Conservation (phyloP, 2,329 filamentous ascomycete genomes). For the Hypoxylon sp. region DNA sequence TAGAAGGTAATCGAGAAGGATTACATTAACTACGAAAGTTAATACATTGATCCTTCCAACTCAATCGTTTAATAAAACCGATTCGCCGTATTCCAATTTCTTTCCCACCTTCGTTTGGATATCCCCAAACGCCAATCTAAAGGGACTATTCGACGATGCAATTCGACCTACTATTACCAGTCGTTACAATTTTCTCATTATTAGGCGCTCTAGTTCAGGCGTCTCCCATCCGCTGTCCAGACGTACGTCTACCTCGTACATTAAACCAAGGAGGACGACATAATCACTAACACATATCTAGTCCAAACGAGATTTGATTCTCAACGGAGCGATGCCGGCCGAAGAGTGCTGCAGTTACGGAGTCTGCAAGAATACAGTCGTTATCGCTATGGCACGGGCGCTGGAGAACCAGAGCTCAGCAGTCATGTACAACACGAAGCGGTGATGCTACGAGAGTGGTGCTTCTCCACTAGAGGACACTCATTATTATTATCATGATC, state of each 20-base stretch:
- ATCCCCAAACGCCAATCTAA: slow-evolving; percentile 16
- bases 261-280: neutral
- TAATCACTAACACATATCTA: slow-evolving; percentile 42
- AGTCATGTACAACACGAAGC: slow-evolving; percentile 38
- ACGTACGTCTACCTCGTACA: slow-evolving; percentile 52
- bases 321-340: slow-evolving; percentile 63
- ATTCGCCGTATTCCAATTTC: slow-evolving; percentile 17
- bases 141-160: slow-evolving; percentile 47
- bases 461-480: slow-evolving; percentile 16
- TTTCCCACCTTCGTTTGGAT: slow-evolving; percentile 10
- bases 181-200: slow-evolving; percentile 47
- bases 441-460: slow-evolving; percentile 29
- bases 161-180: slow-evolving; percentile 46
- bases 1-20: slow-evolving; percentile 32
- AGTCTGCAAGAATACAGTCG: slow-evolving; percentile 65
- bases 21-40: slow-evolving; percentile 24
- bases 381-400: slow-evolving; percentile 61
- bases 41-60: slow-evolving; percentile 29
- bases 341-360: slow-evolving; percentile 70
- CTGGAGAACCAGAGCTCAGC: slow-evolving; percentile 26
- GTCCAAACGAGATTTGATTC: slow-evolving; percentile 61
- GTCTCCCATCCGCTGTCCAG: slow-evolving; percentile 59
- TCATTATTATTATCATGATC: slow-evolving; percentile 11
- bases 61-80: slow-evolving; percentile 27
- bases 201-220: slow-evolving; percentile 51